A percentile compares a stretch with the other conserved stretches of the same genome.
phyloP scores from a whole-genome alignment of 2,329 filamentous ascomycete species.

The Colletotrichum incanum region DNA sequence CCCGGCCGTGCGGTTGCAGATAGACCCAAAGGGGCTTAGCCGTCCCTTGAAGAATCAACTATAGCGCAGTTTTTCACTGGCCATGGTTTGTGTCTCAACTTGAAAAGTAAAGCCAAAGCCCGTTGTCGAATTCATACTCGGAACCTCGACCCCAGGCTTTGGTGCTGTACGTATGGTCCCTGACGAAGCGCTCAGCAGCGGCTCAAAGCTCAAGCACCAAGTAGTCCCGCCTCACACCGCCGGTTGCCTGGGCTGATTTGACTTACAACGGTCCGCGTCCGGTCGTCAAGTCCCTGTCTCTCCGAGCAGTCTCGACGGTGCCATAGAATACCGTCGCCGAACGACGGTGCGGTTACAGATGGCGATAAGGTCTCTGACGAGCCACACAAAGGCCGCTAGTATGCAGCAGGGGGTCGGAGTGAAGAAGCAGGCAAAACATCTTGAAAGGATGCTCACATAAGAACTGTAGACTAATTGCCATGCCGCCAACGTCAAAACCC shows the following conservation, averaged over 20 bases:
- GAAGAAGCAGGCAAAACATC: neutral
- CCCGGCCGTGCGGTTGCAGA: too few relatives aligned
- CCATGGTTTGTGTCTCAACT: too few relatives aligned
- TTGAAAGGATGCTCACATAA: slow-evolving; percentile 14
- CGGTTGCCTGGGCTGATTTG: neutral
- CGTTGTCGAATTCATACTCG: too few relatives aligned
- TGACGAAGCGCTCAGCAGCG: neutral
- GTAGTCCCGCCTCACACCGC: neutral
- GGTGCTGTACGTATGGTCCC: too few relatives aligned
- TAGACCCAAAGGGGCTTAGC: too few relatives aligned
- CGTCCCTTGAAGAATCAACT: too few relatives aligned
- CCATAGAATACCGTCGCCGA: neutral
- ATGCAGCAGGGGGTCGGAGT: neutral
- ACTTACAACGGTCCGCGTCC: too few relatives aligned
- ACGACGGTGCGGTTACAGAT: too few relatives aligned
- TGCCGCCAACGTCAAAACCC: slow-evolving; percentile 31
- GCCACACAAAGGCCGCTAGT: too few relatives aligned
- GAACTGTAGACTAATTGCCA: slow-evolving; percentile 35
- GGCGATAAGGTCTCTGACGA: neutral
- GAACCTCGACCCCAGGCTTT: too few relatives aligned
- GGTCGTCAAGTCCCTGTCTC: neutral
- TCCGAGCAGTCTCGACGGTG: neutral
- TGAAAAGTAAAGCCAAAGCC: too few relatives aligned
- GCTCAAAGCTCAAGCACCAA: neutral
- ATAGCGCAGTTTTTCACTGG: too few relatives aligned